Percentiles rank a stretch among this genome's conserved stretches.
phyloP scores from a whole-genome alignment of 129 eudicot genomes.

The Logfia minima region DNA sequence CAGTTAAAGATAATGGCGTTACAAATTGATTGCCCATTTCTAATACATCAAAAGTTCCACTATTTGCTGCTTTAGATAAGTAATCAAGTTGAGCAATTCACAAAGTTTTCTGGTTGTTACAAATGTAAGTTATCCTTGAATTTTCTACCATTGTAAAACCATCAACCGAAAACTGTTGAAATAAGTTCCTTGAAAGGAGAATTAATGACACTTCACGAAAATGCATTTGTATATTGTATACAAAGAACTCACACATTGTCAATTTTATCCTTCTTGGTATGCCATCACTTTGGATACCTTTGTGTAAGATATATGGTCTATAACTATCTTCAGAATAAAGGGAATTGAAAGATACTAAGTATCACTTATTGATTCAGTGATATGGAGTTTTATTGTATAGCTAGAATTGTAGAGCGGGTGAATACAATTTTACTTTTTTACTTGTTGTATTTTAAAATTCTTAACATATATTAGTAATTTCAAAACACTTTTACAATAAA shows the following conservation, averaged over 20 bases:
- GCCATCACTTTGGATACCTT: too few species aligned
- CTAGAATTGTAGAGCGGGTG: too few species aligned
- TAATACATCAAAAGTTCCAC: not conserved
- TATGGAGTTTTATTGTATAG: too few species aligned
- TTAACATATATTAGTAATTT: too few species aligned
- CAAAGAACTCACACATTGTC: not conserved
- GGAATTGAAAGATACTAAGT: too few species aligned
- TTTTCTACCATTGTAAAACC: slow-evolving; percentile 1
- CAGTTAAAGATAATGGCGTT: slow-evolving; percentile 16
- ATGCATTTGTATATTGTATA: not conserved
- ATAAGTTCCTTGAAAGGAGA: not conserved
- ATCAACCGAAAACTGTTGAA: not conserved
- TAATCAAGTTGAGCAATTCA: too few species aligned
- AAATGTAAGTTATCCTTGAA: not conserved
- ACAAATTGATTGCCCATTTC: not conserved
- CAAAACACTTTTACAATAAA: too few species aligned
- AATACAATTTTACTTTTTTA: too few species aligned
- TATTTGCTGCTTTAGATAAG: not conserved
- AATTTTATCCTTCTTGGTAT: not conserved
- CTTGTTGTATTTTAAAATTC: too few species aligned
- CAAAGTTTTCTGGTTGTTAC: not conserved
- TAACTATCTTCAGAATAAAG: not conserved
- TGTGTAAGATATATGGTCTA: not conserved
- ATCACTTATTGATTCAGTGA: too few species aligned
- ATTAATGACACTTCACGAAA: not conserved